Percentiles rank a stretch among this genome's conserved stretches.
Conservation (phyloP, 768 basidiomycete species). For the Mycena pura region DNA sequence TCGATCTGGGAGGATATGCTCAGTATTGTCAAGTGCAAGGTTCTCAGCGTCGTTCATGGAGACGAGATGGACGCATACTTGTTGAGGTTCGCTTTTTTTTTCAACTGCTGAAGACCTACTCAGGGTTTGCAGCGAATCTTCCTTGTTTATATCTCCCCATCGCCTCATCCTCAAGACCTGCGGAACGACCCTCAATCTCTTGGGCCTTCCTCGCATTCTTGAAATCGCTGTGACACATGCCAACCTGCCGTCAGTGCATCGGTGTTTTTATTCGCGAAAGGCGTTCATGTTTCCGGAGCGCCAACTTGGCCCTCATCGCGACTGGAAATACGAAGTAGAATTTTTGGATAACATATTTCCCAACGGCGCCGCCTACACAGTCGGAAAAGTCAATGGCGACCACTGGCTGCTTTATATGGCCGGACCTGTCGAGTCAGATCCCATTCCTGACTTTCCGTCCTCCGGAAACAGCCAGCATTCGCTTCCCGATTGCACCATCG, state of each 20-base stretch:
- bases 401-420: constrained; percentile 98
- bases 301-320: constrained; percentile 89
- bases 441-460: constrained; percentile 23
- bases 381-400: constrained; percentile 97
- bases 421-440: constrained; percentile 48
- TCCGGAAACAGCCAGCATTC: constrained; percentile 26
- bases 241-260: constrained; percentile 72
- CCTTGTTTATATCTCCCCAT: constrained; percentile 93
- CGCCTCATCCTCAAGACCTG: constrained; percentile 98
- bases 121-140: constrained; percentile 84
- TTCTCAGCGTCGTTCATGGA: constrained; percentile 89
- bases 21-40: constrained; percentile 94
- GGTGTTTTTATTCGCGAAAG: constrained; percentile 98
- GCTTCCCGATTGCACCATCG: constrained; percentile 88
- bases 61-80: constrained; percentile 95
- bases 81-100: constrained; percentile 70
- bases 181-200: constrained; percentile 96
- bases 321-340: constrained; percentile 93
- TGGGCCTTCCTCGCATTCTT: constrained; percentile 93
- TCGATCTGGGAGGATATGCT: constrained; percentile 96
- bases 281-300: constrained; percentile 99
- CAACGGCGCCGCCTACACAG: constrained; percentile 91
- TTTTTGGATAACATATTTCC: constrained; percentile 91
- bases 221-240: constrained; percentile 84
- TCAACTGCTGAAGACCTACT: constrained; percentile 19